phyloP scores from a whole-genome alignment of 192 early-diverging fungal genomes.

The Phlyctochytrium arcticum region DNA sequence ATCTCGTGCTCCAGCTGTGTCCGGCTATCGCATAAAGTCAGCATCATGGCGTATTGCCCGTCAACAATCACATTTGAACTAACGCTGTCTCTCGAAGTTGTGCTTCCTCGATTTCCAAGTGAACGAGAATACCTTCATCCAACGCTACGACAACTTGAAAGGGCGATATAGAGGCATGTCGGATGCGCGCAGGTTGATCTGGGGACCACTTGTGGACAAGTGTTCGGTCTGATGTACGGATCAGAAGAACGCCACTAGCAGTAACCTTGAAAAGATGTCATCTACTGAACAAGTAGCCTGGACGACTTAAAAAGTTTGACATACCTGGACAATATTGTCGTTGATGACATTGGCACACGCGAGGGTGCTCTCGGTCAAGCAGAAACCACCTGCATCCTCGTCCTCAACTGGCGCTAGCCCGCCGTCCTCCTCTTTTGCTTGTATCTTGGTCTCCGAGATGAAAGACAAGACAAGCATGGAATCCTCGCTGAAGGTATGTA shows the following conservation, averaged over 20 bases:
- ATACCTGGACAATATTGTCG: conserved; percentile 60
- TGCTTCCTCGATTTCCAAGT: conserved; percentile 49
- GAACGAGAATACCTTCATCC: conserved; percentile 49
- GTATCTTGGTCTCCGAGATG: conserved; percentile 55
- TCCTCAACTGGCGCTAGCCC: conserved; percentile 40
- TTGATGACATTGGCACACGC: conserved; percentile 34
- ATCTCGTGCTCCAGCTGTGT: conserved; percentile 60
- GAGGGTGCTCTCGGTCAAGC: conserved; percentile 12
- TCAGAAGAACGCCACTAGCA: conserved; percentile 33
- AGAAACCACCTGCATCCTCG: conserved; percentile 5
- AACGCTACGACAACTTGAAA: conserved; percentile 56
- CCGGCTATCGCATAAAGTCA: no score
- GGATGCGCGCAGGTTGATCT: conserved; percentile 39
- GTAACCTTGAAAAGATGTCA: not conserved
- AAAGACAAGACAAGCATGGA: conserved; percentile 62
- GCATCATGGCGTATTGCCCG: no score
- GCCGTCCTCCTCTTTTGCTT: conserved; percentile 44
- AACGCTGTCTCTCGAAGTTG: conserved; percentile 43
- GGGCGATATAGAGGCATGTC: conserved; percentile 51
- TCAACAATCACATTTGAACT: no score
- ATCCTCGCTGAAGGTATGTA: conserved; percentile 7
- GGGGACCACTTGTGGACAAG: conserved; percentile 50
- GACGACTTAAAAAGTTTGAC: not conserved
- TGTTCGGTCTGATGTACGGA: conserved; percentile 22
- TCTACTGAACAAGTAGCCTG: not conserved